Evolutionary conservation across 345 rosid species (phyloP).

Genomic region (Aegle marmelos): DNA sequence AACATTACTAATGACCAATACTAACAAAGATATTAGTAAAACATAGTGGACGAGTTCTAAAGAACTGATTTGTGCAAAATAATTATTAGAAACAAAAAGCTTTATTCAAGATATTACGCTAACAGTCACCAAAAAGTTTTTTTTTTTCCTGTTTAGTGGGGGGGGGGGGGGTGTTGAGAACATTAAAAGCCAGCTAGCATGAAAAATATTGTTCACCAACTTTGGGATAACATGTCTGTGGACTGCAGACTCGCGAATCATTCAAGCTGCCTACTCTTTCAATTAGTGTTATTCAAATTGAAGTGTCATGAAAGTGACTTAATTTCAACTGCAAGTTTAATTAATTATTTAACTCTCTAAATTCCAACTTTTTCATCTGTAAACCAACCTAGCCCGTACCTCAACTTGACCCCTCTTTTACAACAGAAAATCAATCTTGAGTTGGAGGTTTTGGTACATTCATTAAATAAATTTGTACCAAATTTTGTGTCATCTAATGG

Average conservation of each 20-base stretch:
- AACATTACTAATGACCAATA: no score
- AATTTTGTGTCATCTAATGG: background rate
- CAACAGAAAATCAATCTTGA: background rate
- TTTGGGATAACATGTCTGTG: background rate
- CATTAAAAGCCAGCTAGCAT: background rate
- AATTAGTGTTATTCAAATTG: background rate
- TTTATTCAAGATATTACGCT: background rate
- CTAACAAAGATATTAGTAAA: no score
- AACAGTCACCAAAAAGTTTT: no score
- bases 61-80: background rate
- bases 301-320: background rate
- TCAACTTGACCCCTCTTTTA: background rate
- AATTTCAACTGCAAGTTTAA: background rate
- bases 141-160: no score
- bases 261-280: background rate
- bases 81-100: background rate
- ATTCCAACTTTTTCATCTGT: background rate
- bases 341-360: background rate
- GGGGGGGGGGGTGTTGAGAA: no score
- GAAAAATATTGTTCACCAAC: background rate
- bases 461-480: background rate
- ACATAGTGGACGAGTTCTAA: background rate
- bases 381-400: background rate
- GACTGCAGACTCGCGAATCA: background rate
- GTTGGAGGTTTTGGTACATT: background rate